Evolutionary conservation across 805 yeast species (phyloP), one percentile per base, ranked within the genome.

Genomic region (Starmera caribaea): DNA sequence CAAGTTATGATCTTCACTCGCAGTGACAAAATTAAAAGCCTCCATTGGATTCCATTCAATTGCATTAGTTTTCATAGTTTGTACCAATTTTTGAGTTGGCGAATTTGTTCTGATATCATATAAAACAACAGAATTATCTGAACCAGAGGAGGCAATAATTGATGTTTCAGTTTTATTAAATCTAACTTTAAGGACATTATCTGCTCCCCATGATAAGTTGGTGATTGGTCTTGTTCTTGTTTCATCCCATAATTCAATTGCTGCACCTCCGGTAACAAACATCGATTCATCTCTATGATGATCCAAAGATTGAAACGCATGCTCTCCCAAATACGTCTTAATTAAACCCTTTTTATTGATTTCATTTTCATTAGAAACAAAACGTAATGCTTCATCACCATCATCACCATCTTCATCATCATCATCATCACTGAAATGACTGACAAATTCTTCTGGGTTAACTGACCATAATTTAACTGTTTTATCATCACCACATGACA

Each of bases 41-140:
- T 92, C 97, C 81, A 92, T 85, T 5, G 99, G 99, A 62, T 92
- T 92, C 97, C 97, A 92, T 41, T 88, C 73, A 21, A 92, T 70
- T 36, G 90, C 71, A 60, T 92, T 92, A 15, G 89, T 84, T 52
- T 94, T 73, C 73, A 92, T 69, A 15, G 77, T 66, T 24, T 92
- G 84, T 36, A 82, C 83, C 43, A 90, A 75, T 59, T 89, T 90
- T 61, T 94, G 97, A 5, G 94, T 78, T 12, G 98, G 96, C 3
- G 95, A 73, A 52, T 84, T 79, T 7, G 96, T 86, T 53, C 98
- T 76, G 37, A 86, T 68, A 60, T 92, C 99, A 59, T 92, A 92
- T 32, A 92, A 65, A 3, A 90, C 89, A 38, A 92, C 71, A 1
- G 96, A 82, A 54, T 95, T 83, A 60, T 92, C 98, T 38, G 89